Percentiles rank a stretch among this genome's conserved stretches.
Conservation (phyloP, 2,329 filamentous ascomycete genomes). For the Phyllachora maydis region DNA sequence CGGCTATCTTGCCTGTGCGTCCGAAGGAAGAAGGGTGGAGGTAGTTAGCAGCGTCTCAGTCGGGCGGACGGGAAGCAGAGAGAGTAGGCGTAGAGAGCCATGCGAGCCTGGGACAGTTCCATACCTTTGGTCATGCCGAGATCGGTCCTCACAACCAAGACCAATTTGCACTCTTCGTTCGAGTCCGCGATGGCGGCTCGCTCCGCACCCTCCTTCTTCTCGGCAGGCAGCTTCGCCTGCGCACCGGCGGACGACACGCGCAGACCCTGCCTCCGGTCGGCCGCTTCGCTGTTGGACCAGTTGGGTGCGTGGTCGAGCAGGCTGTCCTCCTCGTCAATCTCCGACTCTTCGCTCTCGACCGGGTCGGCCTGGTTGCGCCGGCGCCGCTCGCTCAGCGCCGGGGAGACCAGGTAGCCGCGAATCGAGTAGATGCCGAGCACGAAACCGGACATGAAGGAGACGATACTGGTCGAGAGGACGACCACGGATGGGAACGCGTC, state of each 20-base stretch:
- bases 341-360: conserved; percentile 48
- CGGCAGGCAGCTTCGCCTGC: conserved; percentile 14
- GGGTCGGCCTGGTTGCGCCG: conserved; percentile 34
- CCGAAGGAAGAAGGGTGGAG: neutral
- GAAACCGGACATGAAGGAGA: conserved; percentile 60
- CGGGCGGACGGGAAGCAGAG: too few species aligned
- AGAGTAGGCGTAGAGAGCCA: too few species aligned
- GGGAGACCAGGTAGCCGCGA: conserved; percentile 36
- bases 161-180: conserved; percentile 80
- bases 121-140: conserved; percentile 93
- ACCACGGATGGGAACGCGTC: conserved; percentile 14
- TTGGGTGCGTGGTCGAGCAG: conserved; percentile 46
- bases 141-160: conserved; percentile 82
- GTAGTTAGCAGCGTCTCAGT: too few species aligned
- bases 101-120: too few species aligned
- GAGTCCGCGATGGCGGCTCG: conserved; percentile 11
- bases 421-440: conserved; percentile 59
- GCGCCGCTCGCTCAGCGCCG: conserved; percentile 33
- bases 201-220: conserved; percentile 22
- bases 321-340: conserved; percentile 37
- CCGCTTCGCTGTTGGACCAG: conserved; percentile 40
- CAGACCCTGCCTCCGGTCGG: conserved; percentile 36
- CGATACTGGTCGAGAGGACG: conserved; percentile 51
- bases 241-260: conserved; percentile 9
- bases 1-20: conserved; percentile 86